Base-by-base conservation (phyloP, 23 red algal genomes). In the Cyanidium caldarium region DNA sequence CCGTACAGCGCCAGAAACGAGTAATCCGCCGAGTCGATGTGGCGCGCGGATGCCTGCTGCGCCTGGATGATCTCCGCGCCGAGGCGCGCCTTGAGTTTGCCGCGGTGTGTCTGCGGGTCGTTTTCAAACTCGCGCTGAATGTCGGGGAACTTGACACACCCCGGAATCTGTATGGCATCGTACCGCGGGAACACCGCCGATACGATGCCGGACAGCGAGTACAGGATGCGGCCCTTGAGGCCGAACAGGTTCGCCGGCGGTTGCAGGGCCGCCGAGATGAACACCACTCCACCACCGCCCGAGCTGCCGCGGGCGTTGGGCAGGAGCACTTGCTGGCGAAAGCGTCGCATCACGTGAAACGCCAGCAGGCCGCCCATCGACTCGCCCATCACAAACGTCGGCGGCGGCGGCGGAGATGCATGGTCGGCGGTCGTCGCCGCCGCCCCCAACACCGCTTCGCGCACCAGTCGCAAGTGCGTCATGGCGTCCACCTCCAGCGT, bases 181-280 rank as follows among this genome's bases (percentile, higher is more conserved):
- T 77, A 34, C 66, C 72, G 75, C 12, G 89, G 89, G 16, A 82
- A 76, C 17, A 75, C 30, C 20, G 67, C 67, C 7, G 58, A 66
- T 15, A 86, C 34, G 29, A 86, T 0, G 37, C 78, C 72, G 1
- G 82, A 78, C 12, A 94, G 38, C 23, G 73, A 37, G 39, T 40
- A 72, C 2, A 94, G 68, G 58, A 94, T 71, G 19, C 73, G 82
- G 26, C 89, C 89, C 21, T 87, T 80, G 28, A 80, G 20, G 1
- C 89, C 89, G 65, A 94, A 94, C 89, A 87, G 82, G 67, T 94
- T 78, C 25, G 72, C 77, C 20, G 89, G 81, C 31, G 83, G 82
- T 21, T 44, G 68, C 1, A 86, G 77, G 12, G 89, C 89, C 0
- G 89, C 82, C 39, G 83, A 83, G 40, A 94, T 73, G 31, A 94